Base-by-base conservation (phyloP, 257 asterid genomes). In the Cruciata laevipes region DNA sequence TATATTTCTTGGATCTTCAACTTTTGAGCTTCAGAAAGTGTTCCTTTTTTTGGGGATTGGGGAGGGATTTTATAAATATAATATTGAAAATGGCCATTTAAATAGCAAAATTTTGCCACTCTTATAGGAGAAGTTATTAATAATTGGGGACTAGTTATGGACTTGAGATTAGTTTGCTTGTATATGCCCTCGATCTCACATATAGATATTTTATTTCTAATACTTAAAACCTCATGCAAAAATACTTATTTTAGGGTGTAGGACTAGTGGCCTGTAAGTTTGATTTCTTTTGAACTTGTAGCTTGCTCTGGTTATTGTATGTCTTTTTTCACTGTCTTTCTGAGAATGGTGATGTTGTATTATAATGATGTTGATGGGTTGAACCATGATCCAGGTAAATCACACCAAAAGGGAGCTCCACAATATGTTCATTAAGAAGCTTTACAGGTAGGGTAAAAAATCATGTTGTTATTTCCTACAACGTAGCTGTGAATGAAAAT, bases 351-450 rank as follows among this genome's bases (percentile, higher is more conserved):
- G 11, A 42, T 11, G 3, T 42, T 42, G 51, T 11, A 13, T 5
- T 42, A 13, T 18, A 42, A 42, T 42, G 51, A 20, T 53, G 47
- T 65, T 25, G 8, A 55, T 65, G 63, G 65, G 67, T 63, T 40
- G 3, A 72, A 80, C 64, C 32, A 13, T 70, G 74, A 66, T 16
- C 67, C 84, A 91, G 98, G 98, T 91, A 59, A 85, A 91, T 80
- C 96, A 84, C 75, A 88, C 99, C 61, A 94, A 88, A 76, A 77
- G 96, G 72, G 98, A 89, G 81, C 89, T 94, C 72, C 99, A 84
- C 78, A 89, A 89, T 61, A 84, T 84, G 44, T 84, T 89, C 75
- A 91, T 91, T 71, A 69, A 74, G 72, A 82, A 70, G 73, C 89
- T 91, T 67, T 91, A 91, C 90, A 87, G 95, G 98, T 89, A 84